Evolutionary conservation across 1,284 basidiomycete genomes (phyloP), one percentile per base, ranked within the genome.

Genomic region (Trametes hirsuta): DNA sequence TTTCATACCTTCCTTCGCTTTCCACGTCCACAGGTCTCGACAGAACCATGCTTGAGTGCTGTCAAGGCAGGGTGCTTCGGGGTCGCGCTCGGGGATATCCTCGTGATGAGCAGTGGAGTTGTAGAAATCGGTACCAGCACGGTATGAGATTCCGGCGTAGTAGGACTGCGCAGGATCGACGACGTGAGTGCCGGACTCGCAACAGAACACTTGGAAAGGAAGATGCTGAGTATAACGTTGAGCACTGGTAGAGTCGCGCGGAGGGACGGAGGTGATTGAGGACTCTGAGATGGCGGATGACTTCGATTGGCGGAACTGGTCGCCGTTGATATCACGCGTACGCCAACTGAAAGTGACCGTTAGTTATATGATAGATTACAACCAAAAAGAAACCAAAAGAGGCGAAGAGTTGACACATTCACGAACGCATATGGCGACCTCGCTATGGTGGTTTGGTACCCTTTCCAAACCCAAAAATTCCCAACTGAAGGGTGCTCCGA

Each of bases 181-280:
- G 68, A 98, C 87, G 72, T 97, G 95, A 0, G 94, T 95, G 3
- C 95, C 95, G 1, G 94, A 92, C 77, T 97, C 95, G 77, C 95
- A 98, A 79, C 95, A 98, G 77, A 96, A 97, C 12, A 93, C 94
- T 74, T 98, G 95, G 81, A 97, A 97, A 2, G 95, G 95, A 1
- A 97, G 83, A 72, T 98, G 95, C 63, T 91, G 86, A 1, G 86
- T 85, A 75, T 96, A 98, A 30, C 95, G 90, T 47, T 85, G 79
- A 1, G 93, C 87, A 8, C 93, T 94, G 48, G 81, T 79, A 53
- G 80, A 78, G 72, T 98, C 94, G 63, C 94, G 88, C 1, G 95
- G 95, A 11, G 95, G 95, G 0, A 94, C 93, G 9, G 70, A 70
- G 25, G 67, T 71, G 18, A 72, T 63, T 0, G 71, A 65, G 10